Conservation (phyloP, 169 alveolate genomes). For the Plasmodium adleri region DNA sequence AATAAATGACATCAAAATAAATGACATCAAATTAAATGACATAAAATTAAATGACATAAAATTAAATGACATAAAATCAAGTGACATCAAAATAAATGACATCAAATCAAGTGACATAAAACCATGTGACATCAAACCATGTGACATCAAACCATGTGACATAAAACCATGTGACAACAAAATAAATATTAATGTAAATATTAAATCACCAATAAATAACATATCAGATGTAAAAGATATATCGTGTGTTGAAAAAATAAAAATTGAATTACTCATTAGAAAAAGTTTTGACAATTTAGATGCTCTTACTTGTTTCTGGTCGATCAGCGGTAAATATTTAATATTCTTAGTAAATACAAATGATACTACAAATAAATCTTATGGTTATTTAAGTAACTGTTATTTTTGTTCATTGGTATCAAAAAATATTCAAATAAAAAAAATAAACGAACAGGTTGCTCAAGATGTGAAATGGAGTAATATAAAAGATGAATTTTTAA, state of each 20-base stretch:
- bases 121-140: no score
- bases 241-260: not conserved
- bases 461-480: conserved; percentile 87
- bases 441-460: conserved; percentile 77
- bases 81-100: no score
- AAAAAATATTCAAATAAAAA: conserved; percentile 40
- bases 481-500: conserved; percentile 78
- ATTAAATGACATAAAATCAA: no score
- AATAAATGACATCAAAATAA: no score
- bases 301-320: conserved; percentile 23
- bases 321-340: conserved; percentile 26
- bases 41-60: no score
- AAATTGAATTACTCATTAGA: conserved; percentile 2
- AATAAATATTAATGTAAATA: no score
- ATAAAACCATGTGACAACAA: no score
- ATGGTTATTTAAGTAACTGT: conserved; percentile 68
- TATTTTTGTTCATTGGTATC: conserved; percentile 32
- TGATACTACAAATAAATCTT: conserved; percentile 44
- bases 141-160: no score
- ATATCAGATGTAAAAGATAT: not conserved
- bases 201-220: not conserved
- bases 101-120: no score
- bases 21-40: not conserved
- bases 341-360: conserved; percentile 36
- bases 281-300: conserved; percentile 31